Base-by-base conservation (phyloP, 108 stramenopile genomes). In the Parietichytrium sp. region DNA sequence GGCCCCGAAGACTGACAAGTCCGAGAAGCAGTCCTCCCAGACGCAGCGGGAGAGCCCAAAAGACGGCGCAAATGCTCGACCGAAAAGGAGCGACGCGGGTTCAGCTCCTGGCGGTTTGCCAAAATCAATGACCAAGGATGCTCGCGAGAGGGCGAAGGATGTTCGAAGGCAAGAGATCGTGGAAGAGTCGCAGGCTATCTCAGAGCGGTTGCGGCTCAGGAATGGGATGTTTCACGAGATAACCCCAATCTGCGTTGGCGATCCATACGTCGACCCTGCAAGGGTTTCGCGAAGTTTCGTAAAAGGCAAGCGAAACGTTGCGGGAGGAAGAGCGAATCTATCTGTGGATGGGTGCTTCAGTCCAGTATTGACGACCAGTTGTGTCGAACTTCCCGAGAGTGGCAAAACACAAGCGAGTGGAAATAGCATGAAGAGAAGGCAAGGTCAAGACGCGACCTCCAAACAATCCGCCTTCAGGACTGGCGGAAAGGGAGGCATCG, bases 151-250 rank as follows among this genome's bases (percentile, higher is more conserved):
- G n/a, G n/a, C n/a, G n/a, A n/a, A n/a, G 15, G 61, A 72, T 13
- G 10, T 13, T 16, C 18, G 61, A 45, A 33, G 61, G 16, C 10
- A 25, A 1, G 61, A 72, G 42, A 72, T 72, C 20, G 42, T 72
- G 23, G 61, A 72, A 10, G 61, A 72, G 61, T 16, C 61, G 42
- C 38, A 25, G 6, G 61, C 61, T 31, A 72, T 42, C 23, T 7
- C 61, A 20, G 61, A 72, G 3, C 61, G 45, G 42, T 45, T 72
- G 61, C 36, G 45, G 42, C 38, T 33, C 42, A 36, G 33, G 15
- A 72, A 72, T 45, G 61, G 61, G 38, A 45, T 72, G 2, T 72
- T 72, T 2, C 61, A 72, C 61, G 61, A 72, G 42, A 72, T 72
- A 10, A 72, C 61, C 16, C 61, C 61, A 6, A 25, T 72, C 61